A percentile compares a stretch with the other conserved stretches of the same genome.
These are phyloP conservation scores for Phytomonas sp. DNA, from an alignment of 208 protist species.

Conservation along the genomic window DNA sequence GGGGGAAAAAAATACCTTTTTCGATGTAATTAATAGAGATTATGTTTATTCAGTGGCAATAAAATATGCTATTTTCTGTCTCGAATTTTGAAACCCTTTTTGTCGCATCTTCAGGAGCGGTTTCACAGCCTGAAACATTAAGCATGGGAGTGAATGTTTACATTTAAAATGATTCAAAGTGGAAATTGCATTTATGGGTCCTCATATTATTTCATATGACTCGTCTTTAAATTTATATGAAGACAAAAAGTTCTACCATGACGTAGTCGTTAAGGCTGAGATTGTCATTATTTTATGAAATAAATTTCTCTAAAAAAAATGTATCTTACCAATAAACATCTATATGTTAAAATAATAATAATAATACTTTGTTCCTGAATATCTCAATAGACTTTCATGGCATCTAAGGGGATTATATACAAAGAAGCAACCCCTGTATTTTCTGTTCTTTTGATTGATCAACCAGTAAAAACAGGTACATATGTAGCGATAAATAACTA, in stretches of 20 bases:
- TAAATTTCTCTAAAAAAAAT: conserved; percentile 18
- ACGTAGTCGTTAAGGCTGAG: conserved; percentile 28
- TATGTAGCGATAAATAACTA: conserved; percentile 22
- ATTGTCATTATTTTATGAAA: conserved; percentile 29
- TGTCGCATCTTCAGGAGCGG: conserved; percentile 17
- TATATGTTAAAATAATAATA: conserved; percentile 20
- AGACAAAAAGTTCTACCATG: conserved; percentile 33
- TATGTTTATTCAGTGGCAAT: conserved; percentile 33
- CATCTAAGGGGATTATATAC: conserved; percentile 17
- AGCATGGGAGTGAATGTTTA: conserved; percentile 28
- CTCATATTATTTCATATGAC: conserved; percentile 9
- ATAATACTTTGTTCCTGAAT: conserved; percentile 16
- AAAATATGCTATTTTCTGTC: conserved; percentile 46
- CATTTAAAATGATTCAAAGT: conserved; percentile 20
- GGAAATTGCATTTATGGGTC: conserved; percentile 25
- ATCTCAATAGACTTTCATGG: conserved; percentile 40
- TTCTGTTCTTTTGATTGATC: conserved; percentile 44
- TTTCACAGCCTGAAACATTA: neutral
- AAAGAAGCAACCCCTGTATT: conserved; percentile 39
- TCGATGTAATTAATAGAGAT: conserved; percentile 38
- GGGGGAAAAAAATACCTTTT: conserved; percentile 31
- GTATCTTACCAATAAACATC: conserved; percentile 17
- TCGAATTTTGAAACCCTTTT: conserved; percentile 42
- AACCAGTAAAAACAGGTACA: conserved; percentile 38
- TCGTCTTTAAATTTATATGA: conserved; percentile 22